Evolutionary conservation across 257 asterid genomes (phyloP).

Genomic region (Ilex aquifolium): DNA sequence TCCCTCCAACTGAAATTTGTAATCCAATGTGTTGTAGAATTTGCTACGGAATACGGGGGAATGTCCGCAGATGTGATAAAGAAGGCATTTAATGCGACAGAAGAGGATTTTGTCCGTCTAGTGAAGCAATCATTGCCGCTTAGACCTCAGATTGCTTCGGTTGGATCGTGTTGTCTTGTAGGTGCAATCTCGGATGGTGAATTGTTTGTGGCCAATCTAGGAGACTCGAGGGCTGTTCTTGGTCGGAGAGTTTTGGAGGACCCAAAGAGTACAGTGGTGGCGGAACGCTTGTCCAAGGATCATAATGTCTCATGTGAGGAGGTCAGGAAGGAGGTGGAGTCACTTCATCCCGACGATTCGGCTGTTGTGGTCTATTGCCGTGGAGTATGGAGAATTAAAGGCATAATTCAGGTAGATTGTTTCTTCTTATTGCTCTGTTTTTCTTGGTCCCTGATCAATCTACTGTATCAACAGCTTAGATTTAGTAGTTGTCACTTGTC

Average conservation of each 20-base stretch:
- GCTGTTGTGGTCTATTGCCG: conserved; percentile 67
- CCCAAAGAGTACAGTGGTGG: conserved; percentile 56
- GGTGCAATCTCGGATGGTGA: conserved; percentile 81
- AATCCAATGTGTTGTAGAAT: conserved; percentile 43
- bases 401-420: conserved; percentile 80
- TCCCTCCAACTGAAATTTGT: not conserved
- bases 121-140: conserved; percentile 59
- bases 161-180: conserved; percentile 84
- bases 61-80: conserved; percentile 73
- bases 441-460: not conserved
- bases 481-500: no score
- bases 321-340: conserved; percentile 88
- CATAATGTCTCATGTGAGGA: conserved; percentile 81
- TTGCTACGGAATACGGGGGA: conserved; percentile 83
- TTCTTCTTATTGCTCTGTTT: not conserved
- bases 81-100: conserved; percentile 81
- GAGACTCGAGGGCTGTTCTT: conserved; percentile 96
- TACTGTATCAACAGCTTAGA: no score
- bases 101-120: conserved; percentile 79
- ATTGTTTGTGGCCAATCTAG: conserved; percentile 77
- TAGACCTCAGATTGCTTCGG: conserved; percentile 78
- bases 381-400: conserved; percentile 98
- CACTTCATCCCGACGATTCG: conserved; percentile 76
- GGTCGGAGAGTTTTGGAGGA: conserved; percentile 69
- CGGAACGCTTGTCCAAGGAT: conserved; percentile 84